Evolutionary conservation across 768 basidiomycete species (phyloP).

Genomic region (Exidia glandulosa): DNA sequence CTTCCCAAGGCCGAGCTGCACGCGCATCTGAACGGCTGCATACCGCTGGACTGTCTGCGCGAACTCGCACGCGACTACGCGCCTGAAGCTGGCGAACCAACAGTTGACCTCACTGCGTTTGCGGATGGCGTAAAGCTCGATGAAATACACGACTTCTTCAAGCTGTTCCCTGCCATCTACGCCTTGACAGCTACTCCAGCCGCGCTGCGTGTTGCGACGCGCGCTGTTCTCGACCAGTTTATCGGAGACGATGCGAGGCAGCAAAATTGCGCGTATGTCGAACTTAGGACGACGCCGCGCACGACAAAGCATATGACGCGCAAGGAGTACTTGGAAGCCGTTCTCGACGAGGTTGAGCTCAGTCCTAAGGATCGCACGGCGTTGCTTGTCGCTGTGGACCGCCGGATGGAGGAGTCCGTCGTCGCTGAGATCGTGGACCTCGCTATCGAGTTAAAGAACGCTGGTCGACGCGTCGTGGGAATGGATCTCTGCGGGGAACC

Average conservation of each 20-base stretch:
- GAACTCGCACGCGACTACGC: constrained; percentile 35
- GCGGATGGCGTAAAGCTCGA: constrained; percentile 32
- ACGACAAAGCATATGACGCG: constrained; percentile 46
- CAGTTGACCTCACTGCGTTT: constrained; percentile 14
- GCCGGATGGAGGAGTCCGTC: constrained; percentile 45
- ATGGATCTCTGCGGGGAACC: constrained; percentile 79
- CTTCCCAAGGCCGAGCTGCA: constrained; percentile 80
- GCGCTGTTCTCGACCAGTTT: constrained; percentile 56
- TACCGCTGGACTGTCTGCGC: constrained; percentile 53
- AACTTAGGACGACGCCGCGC: constrained; percentile 71
- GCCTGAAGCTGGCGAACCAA: constrained; percentile 3
- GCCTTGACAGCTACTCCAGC: constrained; percentile 54
- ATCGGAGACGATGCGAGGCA: constrained; percentile 23
- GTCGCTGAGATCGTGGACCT: constrained; percentile 46
- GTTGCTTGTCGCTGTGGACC: constrained; percentile 67
- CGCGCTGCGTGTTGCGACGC: constrained; percentile 43
- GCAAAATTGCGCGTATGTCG: constrained; percentile 56
- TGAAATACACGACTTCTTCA: constrained; percentile 63
- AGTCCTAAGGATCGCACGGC: constrained; percentile 41
- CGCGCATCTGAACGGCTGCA: constrained; percentile 78
- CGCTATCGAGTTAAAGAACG: constrained; percentile 40
- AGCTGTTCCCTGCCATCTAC: constrained; percentile 68
- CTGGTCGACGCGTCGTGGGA: constrained; percentile 58
- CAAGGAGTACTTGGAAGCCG: constrained; percentile 48
- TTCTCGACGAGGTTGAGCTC: constrained; percentile 53